These are phyloP conservation scores for Carallia pectinifolia DNA, from an alignment of 345 rosid genomes.

Conservation along the genomic window DNA sequence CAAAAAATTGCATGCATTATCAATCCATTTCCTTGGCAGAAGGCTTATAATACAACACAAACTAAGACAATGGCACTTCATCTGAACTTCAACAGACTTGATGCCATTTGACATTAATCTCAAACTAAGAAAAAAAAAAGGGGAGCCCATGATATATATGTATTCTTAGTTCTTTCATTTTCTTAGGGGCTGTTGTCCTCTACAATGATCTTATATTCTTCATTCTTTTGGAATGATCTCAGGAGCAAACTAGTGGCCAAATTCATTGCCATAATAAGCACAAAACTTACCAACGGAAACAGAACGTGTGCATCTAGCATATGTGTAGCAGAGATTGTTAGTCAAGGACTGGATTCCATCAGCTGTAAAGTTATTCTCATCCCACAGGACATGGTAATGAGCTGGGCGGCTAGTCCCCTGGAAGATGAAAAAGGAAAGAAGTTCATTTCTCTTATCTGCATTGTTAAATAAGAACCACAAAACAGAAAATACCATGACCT, in stretches of 20 bases:
- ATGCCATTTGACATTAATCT: no score
- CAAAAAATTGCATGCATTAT: no score
- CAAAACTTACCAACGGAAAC: constrained; percentile 76
- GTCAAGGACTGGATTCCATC: constrained; percentile 96
- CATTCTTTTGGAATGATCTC: no score
- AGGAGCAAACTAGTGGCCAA: neutral
- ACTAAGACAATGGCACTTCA: no score
- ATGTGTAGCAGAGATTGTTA: constrained; percentile 94
- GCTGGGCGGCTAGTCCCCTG: constrained; percentile 99
- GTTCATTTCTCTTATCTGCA: neutral
- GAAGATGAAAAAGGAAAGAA: constrained; percentile 3
- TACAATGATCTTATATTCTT: no score
- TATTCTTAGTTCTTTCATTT: no score
- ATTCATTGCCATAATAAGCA: neutral
- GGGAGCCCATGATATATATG: no score
- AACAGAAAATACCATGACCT: neutral
- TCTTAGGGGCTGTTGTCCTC: no score
- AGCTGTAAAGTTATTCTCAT: constrained; percentile 93
- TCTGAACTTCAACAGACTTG: no score
- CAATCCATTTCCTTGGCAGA: no score
- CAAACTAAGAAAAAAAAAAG: no score
- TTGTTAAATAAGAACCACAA: neutral
- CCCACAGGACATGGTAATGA: constrained; percentile 99
- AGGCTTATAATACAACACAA: no score
- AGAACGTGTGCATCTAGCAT: constrained; percentile 94